A percentile compares a stretch with the other conserved stretches of the same genome.
These are phyloP conservation scores for Apophysomyces trapeziformis DNA, from an alignment of 371 early-diverging fungal genomes.

Conservation along the genomic window DNA sequence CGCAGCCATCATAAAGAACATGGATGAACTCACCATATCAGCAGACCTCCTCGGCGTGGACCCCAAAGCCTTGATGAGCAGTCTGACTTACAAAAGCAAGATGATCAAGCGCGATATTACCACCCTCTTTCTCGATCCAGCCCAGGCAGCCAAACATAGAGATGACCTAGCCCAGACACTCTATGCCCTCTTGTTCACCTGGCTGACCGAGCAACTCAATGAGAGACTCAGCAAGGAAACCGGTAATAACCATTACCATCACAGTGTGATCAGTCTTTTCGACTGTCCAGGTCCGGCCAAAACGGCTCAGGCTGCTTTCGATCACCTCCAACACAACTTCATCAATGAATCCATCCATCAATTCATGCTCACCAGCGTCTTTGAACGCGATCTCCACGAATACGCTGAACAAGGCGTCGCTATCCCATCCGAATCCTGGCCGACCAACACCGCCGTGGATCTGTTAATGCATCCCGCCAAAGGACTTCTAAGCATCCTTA, in stretches of 20 bases:
- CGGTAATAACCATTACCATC: constrained; percentile 5
- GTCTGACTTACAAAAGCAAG: constrained; percentile 82
- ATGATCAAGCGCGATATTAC: constrained; percentile 81
- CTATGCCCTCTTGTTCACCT: constrained; percentile 80
- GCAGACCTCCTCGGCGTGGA: constrained; percentile 88
- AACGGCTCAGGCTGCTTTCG: constrained; percentile 51
- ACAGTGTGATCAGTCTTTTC: constrained; percentile 70
- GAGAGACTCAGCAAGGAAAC: constrained; percentile 64
- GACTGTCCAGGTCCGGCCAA: constrained; percentile 64
- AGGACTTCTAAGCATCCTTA: constrained; percentile 63
- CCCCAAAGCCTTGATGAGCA: constrained; percentile 70
- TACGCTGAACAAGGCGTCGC: constrained; percentile 53
- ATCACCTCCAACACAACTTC: constrained; percentile 77
- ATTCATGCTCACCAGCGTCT: constrained; percentile 63
- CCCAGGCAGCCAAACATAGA: constrained; percentile 72
- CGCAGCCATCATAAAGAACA: constrained; percentile 71
- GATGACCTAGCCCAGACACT: constrained; percentile 78
- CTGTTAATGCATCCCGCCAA: constrained; percentile 48
- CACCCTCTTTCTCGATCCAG: constrained; percentile 81
- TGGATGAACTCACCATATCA: constrained; percentile 69
- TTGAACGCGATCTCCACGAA: constrained; percentile 53
- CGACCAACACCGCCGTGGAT: constrained; percentile 36
- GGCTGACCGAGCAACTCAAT: constrained; percentile 89
- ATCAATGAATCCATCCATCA: constrained; percentile 82
- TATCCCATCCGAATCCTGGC: constrained; percentile 38